Evolutionary conservation across 345 rosid genomes (phyloP), one percentile per base, ranked within the genome.

Genomic region (Eucalyptus tenuipes): DNA sequence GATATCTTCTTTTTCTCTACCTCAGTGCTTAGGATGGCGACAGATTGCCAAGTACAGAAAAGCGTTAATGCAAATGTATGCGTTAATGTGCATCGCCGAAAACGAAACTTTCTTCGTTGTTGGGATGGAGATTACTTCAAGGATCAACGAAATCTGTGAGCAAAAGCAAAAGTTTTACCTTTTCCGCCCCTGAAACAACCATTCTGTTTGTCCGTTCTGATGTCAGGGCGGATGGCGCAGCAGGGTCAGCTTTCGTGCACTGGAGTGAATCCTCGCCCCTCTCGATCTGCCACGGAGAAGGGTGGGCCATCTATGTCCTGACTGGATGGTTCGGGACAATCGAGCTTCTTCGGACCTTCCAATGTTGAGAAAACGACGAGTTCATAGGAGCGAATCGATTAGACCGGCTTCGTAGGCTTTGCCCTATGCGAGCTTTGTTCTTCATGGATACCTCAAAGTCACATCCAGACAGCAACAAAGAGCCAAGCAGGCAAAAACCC

Each of bases 191-290:
- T 0, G 4, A 71, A 71, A 33, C 22, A 71, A 1, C 45, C 44
- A 12, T 17, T 37, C 8, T 71, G 79, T 66, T 31, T 16, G 0
- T 66, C 79, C 2, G 11, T 66, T 16, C 40, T n/a, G 40, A 31
- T 66, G 79, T 66, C 42, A 52, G 37, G 40, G 75, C 2, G 75
- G 75, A 64, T 31, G 80, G 42, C 37, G 0, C 1, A 16, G 80
- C 20, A 1, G 42, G 80, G 31, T 17, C 24, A 16, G 44, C 1
- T 68, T 33, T 33, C 0, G 1, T 1, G 2, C 7, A 10, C 7
- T 71, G 42, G 45, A 71, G 44, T 68, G 16, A 68, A 17, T 68
- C 20, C 80, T 11, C 2, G 13, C 24, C 80, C 22, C 24, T 16
- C 80, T 33, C 4, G 42, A 33, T 33, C 3, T 20, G 22, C 44